Evolutionary conservation across 495 filamentous ascomycete species (phyloP), one percentile per base, ranked within the genome.

Genomic region (Penicillium paxilli): DNA sequence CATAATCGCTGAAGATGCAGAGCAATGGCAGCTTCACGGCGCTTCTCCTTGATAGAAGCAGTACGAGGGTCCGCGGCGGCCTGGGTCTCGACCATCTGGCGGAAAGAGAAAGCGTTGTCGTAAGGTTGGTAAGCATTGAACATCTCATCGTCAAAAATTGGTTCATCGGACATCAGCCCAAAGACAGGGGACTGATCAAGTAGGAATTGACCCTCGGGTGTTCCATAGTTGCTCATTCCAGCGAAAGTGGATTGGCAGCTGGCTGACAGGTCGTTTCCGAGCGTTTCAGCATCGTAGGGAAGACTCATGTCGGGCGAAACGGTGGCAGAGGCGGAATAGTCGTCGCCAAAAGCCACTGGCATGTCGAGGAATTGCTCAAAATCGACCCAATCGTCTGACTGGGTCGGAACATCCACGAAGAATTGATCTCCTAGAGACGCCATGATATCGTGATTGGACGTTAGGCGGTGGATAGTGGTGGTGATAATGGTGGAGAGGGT

Each of bases 1-100:
- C 68, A 68, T 9, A 75, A 50, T 7, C 75, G 67, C 47, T 76
- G 71, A 26, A 78, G 35, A 28, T 76, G 73, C 24, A 76, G 17
- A 7, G 69, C 73, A 50, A 78, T 78, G 5, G 71, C 64, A 5
- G 75, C 73, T 38, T 78, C 75, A 12, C 67, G 64, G 35, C 72
- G 69, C 67, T 78, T 78, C 59, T 76, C 71, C 53, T 78, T 78
- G 37, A 61, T 51, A 5, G 75, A 71, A 25, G 64, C 62, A 28
- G 58, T 55, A 19, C 73, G 57, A 1, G 64, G 42, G 49, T 75
- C 73, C 3, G 62, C 52, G 6, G 71, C 64, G 8, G 73, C 75
- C 52, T 72, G 72, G n/a, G 69, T 59, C 56, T 77, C 72, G 8
- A 77, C 72, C 61, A 70, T 50, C 16, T 66, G 53, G n/a, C 73